A percentile compares a stretch with the other conserved stretches of the same genome.
phyloP scores from a whole-genome alignment of 2,329 filamentous ascomycete genomes.

The Cordyceps militaris region DNA sequence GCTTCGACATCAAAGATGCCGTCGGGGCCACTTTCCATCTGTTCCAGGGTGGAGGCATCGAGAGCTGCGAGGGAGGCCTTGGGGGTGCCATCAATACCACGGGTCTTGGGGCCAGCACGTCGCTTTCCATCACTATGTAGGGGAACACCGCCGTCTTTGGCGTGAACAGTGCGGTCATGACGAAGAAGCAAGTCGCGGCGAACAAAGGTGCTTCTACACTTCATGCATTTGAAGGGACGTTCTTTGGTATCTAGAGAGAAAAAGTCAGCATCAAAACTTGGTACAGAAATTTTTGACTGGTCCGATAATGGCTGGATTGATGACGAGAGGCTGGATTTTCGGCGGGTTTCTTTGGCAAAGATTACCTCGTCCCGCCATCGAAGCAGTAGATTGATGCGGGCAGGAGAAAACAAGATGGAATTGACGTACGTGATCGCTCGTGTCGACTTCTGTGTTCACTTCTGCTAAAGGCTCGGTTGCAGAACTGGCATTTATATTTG shows the following conservation, averaged over 20 bases:
- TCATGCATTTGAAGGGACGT: conserved; percentile 96
- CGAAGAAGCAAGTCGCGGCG: conserved; percentile 91
- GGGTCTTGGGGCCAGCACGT: conserved; percentile 63
- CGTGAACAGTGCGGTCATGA: conserved; percentile 96
- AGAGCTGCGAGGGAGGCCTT: conserved; percentile 71
- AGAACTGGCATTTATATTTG: conserved; percentile 99
- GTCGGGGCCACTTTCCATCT: conserved; percentile 86
- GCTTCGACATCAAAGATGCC: conserved; percentile 93
- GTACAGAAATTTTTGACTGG: neutral
- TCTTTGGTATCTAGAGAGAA: conserved; percentile 80
- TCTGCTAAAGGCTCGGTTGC: conserved; percentile 92
- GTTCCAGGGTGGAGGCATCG: conserved; percentile 80
- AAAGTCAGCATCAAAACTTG: neutral
- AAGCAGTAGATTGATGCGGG: neutral
- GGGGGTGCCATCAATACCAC: conserved; percentile 55
- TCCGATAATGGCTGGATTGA: too few relatives aligned
- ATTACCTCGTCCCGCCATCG: neutral
- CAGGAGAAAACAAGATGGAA: conserved; percentile 6
- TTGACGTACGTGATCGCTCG: conserved; percentile 89
- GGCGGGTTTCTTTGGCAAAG: neutral
- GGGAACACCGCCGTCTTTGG: conserved; percentile 91
- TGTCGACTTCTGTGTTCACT: conserved; percentile 96
- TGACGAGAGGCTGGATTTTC: neutral
- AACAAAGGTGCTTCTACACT: conserved; percentile 97
- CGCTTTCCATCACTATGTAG: conserved; percentile 93